Evolutionary conservation across 2,329 filamentous ascomycete genomes (phyloP).

Genomic region (Botrytis cinerea): DNA sequence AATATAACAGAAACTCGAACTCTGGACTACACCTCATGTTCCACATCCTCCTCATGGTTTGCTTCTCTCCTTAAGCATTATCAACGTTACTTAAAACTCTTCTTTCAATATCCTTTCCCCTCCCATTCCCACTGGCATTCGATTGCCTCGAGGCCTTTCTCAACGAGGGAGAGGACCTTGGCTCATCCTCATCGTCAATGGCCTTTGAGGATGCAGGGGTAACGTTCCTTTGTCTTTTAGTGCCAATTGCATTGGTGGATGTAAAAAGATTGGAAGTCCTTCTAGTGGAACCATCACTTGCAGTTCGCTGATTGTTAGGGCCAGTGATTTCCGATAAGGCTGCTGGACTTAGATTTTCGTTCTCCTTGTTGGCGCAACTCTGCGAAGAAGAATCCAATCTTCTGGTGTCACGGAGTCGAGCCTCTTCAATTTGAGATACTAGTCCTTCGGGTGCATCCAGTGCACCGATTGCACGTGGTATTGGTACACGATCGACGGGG

Average conservation of each 20-base stretch:
- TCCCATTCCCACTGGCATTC: conserved; percentile 22
- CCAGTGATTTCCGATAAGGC: background rate
- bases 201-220: conserved; percentile 50
- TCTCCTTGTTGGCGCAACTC: conserved; percentile 14
- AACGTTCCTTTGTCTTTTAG: conserved; percentile 51
- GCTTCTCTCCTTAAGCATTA: conserved; percentile 30
- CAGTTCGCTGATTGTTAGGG: background rate
- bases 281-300: conserved; percentile 21
- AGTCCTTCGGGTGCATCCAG: conserved; percentile 5
- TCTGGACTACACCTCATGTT: background rate
- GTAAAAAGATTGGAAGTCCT: conserved; percentile 32
- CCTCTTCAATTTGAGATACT: conserved; percentile 11
- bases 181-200: conserved; percentile 52
- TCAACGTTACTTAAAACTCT: conserved; percentile 34
- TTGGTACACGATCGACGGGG: conserved; percentile 1
- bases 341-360: conserved; percentile 9
- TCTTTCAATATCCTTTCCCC: conserved; percentile 29
- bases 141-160: conserved; percentile 34
- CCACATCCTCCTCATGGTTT: background rate
- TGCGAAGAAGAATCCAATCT: conserved; percentile 20
- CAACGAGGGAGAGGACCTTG: conserved; percentile 30
- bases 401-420: conserved; percentile 8
- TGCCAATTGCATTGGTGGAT: conserved; percentile 31
- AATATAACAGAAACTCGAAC: background rate
- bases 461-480: background rate